Evolutionary conservation across 2,329 filamentous ascomycete genomes (phyloP).

Genomic region (Aspergillus melleus): DNA sequence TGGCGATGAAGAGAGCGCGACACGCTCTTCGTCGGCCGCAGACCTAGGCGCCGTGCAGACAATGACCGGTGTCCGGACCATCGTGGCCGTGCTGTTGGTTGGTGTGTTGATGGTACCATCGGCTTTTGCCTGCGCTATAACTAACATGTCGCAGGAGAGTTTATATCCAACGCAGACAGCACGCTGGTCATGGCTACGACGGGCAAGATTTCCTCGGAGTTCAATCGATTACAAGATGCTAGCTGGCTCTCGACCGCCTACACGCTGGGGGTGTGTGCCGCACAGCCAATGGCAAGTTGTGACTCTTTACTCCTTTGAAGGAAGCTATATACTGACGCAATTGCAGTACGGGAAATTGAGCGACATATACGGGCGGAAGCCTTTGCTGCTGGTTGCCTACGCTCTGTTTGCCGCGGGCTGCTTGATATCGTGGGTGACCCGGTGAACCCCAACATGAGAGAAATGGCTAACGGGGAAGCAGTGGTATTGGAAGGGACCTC

Average conservation of each 20-base stretch:
- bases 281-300: conserved; percentile 53
- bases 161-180: conserved; percentile 64
- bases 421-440: conserved; percentile 31
- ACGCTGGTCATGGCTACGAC: conserved; percentile 68
- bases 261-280: conserved; percentile 52
- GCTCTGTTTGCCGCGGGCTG: conserved; percentile 52
- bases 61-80: conserved; percentile 20
- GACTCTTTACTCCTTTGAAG: background rate
- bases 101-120: conserved; percentile 17
- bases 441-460: background rate
- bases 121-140: background rate
- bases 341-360: conserved; percentile 56
- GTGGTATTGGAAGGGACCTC: conserved; percentile 40
- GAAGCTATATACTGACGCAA: background rate
- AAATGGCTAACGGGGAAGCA: conserved; percentile 9
- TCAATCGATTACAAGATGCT: conserved; percentile 56
- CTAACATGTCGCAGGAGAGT: conserved; percentile 50
- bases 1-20: conserved; percentile 6
- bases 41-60: conserved; percentile 6
- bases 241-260: conserved; percentile 60
- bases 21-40: background rate
- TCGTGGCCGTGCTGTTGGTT: conserved; percentile 30
- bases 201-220: conserved; percentile 61
- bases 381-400: conserved; percentile 52
- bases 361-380: conserved; percentile 59